Base-by-base conservation (phyloP, 2,329 filamentous ascomycete genomes). In the Nigrograna mackinnonii region DNA sequence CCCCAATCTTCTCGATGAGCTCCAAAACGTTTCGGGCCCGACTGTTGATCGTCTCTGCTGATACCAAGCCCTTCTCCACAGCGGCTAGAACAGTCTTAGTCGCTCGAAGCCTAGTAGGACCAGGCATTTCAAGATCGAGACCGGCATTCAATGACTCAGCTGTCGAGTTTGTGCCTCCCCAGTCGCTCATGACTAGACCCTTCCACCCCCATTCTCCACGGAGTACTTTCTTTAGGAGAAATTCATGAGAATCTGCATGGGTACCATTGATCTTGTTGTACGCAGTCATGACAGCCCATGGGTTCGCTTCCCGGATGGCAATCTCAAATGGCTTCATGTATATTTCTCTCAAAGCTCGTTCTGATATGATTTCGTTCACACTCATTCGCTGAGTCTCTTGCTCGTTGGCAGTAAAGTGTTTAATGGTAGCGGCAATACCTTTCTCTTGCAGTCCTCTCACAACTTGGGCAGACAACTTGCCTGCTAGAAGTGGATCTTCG, bases 241-340 rank as follows among this genome's bases (percentile, higher is more conserved):
- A 80, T 28, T 79, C 73, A 62, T 87, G 79, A 2, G 86, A 79
- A 43, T 88, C 81, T 1, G 80, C 77, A 6, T 87, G 85, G 12
- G 84, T 72, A 6, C 86, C 87, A 50, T 91, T 87, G 53, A 89
- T 84, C 50, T 84, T 82, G 58, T 87, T 83, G 61, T 91, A 91
- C 0, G 86, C 79, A 22, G 83, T 83, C 87, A 91, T 91, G 49
- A 89, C 79, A 31, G 79, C 78, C 60, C 77, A 83, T 1, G 83
- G 86, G 16, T 80, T 83, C 4, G 74, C 84, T 54, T 89, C 86
- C 33, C 87, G 79, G 45, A 89, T 85, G 6, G 84, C 79, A n/a
- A 84, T 79, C 64, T 87, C 86, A 64, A 87, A 88, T 0, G 79
- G 76, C 32, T 82, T 76, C 55, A 76, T 49, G 54, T 73, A 80